Evolutionary conservation across 495 filamentous ascomycete genomes (phyloP), one percentile per base, ranked within the genome.

Genomic region (Lophium mytilinum): DNA sequence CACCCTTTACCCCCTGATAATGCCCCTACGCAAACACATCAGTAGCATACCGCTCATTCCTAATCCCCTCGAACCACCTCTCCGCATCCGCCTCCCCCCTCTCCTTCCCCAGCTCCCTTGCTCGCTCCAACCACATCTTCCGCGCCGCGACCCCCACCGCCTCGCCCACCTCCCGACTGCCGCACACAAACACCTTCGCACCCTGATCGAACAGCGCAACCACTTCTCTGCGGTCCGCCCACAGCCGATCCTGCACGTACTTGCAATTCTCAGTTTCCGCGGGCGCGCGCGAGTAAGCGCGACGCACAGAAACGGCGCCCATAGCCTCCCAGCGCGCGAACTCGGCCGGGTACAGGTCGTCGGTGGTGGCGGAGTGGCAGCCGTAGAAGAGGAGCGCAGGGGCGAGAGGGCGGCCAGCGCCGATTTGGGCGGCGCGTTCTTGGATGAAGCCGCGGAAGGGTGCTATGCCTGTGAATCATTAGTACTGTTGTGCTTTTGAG

Each of bases 391-490:
- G 54, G 40, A 70, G 51, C 0, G 68, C 68, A 0, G 68, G 66
- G 1, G 64, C 68, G n/a, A 70, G 60, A 12, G 51, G 34, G 15
- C 60, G 53, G 41, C 52, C 50, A 21, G 57, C 34, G 24, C 39
- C 52, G 12, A 35, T 35, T 53, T 62, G 59, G 21, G 58, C 53
- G 24, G 68, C 68, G 21, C 68, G 66, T 58, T 71, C 68, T 56
- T 69, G 60, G 48, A 69, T 58, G 60, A 71, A 71, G 50, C 54
- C 68, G 12, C 65, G 65, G 62, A 71, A 68, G 14, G 68, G 68
- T 11, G 68, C 68, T 39, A 69, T 37, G 9, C 68, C 68, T 59
- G 41, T 5, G 24, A 2, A 4, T 0, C 18, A 12, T 30, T 30
- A 30, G 24, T 30, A 6, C 24, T 30, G 24, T 6, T 6, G 6